Conservation (phyloP, 495 filamentous ascomycete genomes). For the Collariella sp. region DNA sequence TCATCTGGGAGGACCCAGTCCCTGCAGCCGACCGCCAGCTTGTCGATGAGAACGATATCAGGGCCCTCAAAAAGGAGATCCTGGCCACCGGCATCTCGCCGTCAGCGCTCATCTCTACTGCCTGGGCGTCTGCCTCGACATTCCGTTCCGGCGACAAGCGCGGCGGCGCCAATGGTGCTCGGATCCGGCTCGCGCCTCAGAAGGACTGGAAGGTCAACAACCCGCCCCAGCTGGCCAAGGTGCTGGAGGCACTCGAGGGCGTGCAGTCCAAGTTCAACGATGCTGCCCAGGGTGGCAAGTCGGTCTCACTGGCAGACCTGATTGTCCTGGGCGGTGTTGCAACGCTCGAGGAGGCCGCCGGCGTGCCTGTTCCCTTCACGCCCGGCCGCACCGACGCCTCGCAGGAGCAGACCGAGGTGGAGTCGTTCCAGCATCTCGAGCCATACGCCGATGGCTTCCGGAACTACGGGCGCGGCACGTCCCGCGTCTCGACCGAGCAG, state of each 20-base stretch:
- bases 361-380: slow-evolving; percentile 37
- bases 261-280: slow-evolving; percentile 55
- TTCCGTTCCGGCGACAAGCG: slow-evolving; percentile 72
- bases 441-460: slow-evolving; percentile 62
- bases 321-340: slow-evolving; percentile 62
- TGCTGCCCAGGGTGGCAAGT: slow-evolving; percentile 52
- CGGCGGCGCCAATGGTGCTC: slow-evolving; percentile 65
- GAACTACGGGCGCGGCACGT: slow-evolving; percentile 55
- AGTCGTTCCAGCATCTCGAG: slow-evolving; percentile 54
- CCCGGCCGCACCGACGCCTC: slow-evolving; percentile 44
- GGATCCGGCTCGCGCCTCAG: slow-evolving; percentile 61
- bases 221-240: slow-evolving; percentile 48
- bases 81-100: slow-evolving; percentile 47
- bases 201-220: slow-evolving; percentile 62
- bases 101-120: slow-evolving; percentile 49
- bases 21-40: slow-evolving; percentile 47
- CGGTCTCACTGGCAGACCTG: slow-evolving; percentile 61
- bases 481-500: slow-evolving; percentile 53
- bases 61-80: slow-evolving; percentile 55
- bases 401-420: slow-evolving; percentile 55
- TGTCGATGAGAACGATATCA: slow-evolving; percentile 50
- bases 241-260: slow-evolving; percentile 48
- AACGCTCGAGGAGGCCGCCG: slow-evolving; percentile 61
- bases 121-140: slow-evolving; percentile 62
- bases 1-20: slow-evolving; percentile 59